Conservation (phyloP, 192 early-diverging fungal species). For the Podila epicladia region DNA sequence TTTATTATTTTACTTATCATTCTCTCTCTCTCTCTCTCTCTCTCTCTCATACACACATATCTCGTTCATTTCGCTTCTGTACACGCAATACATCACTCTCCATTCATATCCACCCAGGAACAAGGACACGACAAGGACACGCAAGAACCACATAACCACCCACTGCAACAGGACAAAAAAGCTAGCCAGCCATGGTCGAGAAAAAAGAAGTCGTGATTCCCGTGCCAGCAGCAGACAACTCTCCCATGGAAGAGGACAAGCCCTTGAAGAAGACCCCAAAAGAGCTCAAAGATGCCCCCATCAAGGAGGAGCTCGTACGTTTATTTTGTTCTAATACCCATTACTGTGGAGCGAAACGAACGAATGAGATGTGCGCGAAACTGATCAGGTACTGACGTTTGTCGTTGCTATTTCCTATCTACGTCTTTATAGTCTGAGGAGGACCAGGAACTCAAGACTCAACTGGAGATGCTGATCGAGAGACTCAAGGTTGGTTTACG, state of each 20-base stretch:
- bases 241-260: conserved; percentile 53
- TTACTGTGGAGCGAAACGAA: neutral
- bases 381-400: neutral
- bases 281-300: conserved; percentile 51
- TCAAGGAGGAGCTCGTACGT: conserved; percentile 48
- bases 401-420: neutral
- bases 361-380: no score
- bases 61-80: no score
- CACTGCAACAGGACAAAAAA: no score
- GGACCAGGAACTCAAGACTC: conserved; percentile 91
- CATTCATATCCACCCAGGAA: no score
- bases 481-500: conserved; percentile 74
- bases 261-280: conserved; percentile 52
- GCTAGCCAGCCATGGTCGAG: conserved; percentile 41
- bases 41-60: no score
- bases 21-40: no score
- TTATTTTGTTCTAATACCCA: no score
- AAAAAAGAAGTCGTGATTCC: conserved; percentile 40
- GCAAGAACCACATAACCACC: no score
- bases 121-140: no score
- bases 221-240: conserved; percentile 51
- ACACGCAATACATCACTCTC: no score
- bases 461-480: conserved; percentile 95
- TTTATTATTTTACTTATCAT: no score
- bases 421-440: conserved; percentile 85